Base-by-base conservation (phyloP, 257 asterid genomes). In the Solanum pinnatisectum region DNA sequence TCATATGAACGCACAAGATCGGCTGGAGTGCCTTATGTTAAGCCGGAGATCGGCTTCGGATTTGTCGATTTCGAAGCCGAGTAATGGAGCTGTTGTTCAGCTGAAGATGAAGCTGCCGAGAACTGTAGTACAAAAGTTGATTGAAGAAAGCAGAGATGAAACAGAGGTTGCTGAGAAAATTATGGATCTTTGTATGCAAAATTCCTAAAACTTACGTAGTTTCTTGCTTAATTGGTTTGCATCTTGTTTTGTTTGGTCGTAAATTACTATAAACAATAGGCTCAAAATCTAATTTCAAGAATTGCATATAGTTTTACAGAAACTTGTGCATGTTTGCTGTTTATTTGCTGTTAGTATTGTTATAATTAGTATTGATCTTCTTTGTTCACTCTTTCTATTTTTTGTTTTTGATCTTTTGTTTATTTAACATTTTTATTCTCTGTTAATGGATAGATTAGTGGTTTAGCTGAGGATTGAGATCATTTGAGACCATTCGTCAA, bases 71-170 rank as follows among this genome's bases (percentile, higher is more conserved):
- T 10, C n/a, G 87, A 88, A 89, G 22, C 82, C 32, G 25, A 39
- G 18, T 16, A 85, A 39, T 85, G 12, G 93, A 92, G 68, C 86
- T 27, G 85, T 85, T 14, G 84, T 92, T 73, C 93, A 94, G 92
- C 90, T 95, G 5, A 94, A 91, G 96, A 87, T 94, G 93, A 91
- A 92, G 95, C 79, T 96, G 83, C 97, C 93, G 13, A 92, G 90
- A 90, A 90, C 91, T 88, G 88, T 90, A 73, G 86, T 95, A 37
- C 91, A 87, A 89, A 92, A 88, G 84, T 16, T 93, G 92, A 79
- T 92, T 73, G 90, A 88, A 56, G 94, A 92, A 88, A 91, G 94
- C 90, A 90, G 37, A 71, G 96, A 95, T 89, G 95, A 90, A 30
- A 90, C 72, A 2, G 96, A 95, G 72, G 90, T 90, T 39, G 93